Evolutionary conservation across 768 basidiomycete species (phyloP), one percentile per base, ranked within the genome.

Genomic region (Pisolithus microcarpus): DNA sequence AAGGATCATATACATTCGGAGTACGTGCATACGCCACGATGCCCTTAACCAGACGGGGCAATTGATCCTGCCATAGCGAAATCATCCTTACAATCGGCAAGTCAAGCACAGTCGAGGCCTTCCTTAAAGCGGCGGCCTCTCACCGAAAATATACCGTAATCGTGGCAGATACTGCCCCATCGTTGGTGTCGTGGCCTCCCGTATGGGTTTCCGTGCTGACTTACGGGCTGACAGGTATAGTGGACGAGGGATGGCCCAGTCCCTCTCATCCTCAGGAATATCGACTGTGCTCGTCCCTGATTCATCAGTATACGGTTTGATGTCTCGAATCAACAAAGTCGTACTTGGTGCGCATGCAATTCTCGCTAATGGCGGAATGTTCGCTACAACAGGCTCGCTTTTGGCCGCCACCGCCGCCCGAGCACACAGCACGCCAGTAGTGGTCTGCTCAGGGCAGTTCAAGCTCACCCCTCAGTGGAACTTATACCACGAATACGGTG

Each of bases 1-100:
- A 87, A 82, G 68, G 93, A 96, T 65, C 94, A 98, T 64, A 88
- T 99, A 53, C 95, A 98, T 66, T 91, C 93, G n/a, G 93, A 96
- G 95, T 97, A 63, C 65, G 90, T 72, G 0, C 24, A 6, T 46
- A 18, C 26, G 43, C 7, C 49, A 11, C 8, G 4, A 42, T 30
- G 15, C 5, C 36, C 26, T 48, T 43, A 34, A 46, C 8, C 34
- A 3, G 28, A 18, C 23, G 46, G 26, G 24, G 24, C 38, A 49
- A 28, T 46, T 53, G 43, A 60, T 43, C 15, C 13, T 44, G 37
- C 24, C 38, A 47, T 5, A 95, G 95, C 58, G 95, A 98, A 69
- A 93, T 97, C 58, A 91, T 99, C 56, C 67, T 95, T 49, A 95
- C 91, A 2, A 79, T 98, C 46, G 93, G 94, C n/a, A 82, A 87